phyloP scores from a whole-genome alignment of 148 eudicot genomes.

The Pharnaceum exiguum region DNA sequence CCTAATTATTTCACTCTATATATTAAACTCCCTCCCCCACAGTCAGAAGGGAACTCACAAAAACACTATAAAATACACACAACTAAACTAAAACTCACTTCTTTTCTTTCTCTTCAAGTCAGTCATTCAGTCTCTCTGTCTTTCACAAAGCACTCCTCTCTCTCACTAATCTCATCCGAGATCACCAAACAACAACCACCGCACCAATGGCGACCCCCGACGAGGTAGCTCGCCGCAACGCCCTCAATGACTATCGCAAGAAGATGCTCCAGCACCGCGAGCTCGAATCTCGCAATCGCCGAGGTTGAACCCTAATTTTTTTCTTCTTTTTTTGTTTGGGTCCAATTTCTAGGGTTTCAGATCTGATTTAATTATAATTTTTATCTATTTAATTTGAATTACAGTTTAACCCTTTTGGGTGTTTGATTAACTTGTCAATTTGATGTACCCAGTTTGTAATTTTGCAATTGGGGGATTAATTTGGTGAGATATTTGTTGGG shows the following conservation, averaged over 20 bases:
- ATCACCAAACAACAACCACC: neutral
- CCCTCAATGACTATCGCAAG: constrained; percentile 57
- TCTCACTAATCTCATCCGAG: neutral
- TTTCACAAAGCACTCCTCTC: constrained; percentile 8
- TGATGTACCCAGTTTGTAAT: too few relatives aligned
- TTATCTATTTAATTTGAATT: neutral
- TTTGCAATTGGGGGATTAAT: too few relatives aligned
- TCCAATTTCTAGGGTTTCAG: constrained; percentile 13
- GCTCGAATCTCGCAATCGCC: constrained; percentile 70
- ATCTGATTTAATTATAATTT: neutral
- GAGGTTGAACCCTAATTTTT: constrained; percentile 48
- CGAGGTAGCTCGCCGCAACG: constrained; percentile 62
- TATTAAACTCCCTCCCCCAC: too few relatives aligned
- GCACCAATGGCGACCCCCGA: constrained; percentile 48
- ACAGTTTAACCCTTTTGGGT: neutral
- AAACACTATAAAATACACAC: neutral
- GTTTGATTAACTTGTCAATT: too few relatives aligned
- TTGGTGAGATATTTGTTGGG: too few relatives aligned
- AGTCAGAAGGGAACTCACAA: too few relatives aligned
- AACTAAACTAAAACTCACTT: neutral
- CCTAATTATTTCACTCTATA: too few relatives aligned
- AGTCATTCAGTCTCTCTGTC: neutral
- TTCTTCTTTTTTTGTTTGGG: neutral
- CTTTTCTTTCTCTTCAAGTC: constrained; percentile 14
- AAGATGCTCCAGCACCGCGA: constrained; percentile 74